phyloP scores from a whole-genome alignment of 2,329 filamentous ascomycete genomes.

The Ceratocystis alfenasii region DNA sequence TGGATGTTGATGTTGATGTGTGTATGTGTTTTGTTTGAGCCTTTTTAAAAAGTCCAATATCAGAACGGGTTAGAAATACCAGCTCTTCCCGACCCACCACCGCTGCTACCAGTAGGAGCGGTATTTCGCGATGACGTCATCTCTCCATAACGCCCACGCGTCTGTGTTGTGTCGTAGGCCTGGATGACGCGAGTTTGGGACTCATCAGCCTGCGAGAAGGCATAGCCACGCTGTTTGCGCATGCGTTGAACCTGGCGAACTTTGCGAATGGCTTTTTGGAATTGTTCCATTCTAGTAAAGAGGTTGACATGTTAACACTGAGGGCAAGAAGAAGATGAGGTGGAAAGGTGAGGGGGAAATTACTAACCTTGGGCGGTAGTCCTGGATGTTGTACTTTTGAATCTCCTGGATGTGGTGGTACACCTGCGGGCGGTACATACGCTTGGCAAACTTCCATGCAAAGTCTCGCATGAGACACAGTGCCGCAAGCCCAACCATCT shows the following conservation, averaged over 20 bases:
- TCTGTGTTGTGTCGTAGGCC: slow-evolving; percentile 92
- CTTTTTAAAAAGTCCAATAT: background rate
- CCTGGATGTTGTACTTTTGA: slow-evolving; percentile 99
- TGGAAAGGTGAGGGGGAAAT: background rate
- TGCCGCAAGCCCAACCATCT: slow-evolving; percentile 66
- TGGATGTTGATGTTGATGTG: background rate
- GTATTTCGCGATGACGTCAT: slow-evolving; percentile 50
- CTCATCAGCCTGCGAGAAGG: slow-evolving; percentile 95
- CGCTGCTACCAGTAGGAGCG: slow-evolving; percentile 6
- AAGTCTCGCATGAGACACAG: slow-evolving; percentile 81
- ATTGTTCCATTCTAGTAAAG: slow-evolving; percentile 82
- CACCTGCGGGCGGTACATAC: slow-evolving; percentile 91
- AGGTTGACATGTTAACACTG: background rate
- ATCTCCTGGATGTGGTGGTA: slow-evolving; percentile 99
- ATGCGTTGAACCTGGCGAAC: slow-evolving; percentile 96
- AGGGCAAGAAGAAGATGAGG: background rate
- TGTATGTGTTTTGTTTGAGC: background rate
- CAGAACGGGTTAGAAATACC: background rate
- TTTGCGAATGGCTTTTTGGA: slow-evolving; percentile 98
- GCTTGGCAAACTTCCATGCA: slow-evolving; percentile 92
- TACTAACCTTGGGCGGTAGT: slow-evolving; percentile 81
- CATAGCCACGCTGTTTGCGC: slow-evolving; percentile 97
- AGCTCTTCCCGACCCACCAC: too few relatives aligned
- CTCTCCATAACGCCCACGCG: slow-evolving; percentile 86
- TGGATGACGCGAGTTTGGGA: slow-evolving; percentile 89